These are phyloP conservation scores for Lactarius vividus DNA, from an alignment of 768 basidiomycete species.

Conservation along the genomic window DNA sequence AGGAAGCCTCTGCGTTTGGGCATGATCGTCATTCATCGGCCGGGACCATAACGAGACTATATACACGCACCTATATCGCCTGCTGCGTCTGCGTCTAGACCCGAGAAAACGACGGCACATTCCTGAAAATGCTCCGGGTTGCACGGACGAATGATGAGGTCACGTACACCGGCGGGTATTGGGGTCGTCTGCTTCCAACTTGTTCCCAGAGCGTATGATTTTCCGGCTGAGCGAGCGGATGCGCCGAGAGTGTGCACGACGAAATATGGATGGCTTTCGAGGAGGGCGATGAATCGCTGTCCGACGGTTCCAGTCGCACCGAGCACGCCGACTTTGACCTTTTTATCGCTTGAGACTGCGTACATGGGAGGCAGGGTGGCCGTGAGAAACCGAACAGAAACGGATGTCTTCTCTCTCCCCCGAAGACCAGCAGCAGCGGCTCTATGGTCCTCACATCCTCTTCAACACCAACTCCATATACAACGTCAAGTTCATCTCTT, in stretches of 20 bases:
- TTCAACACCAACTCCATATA: constrained; percentile 56
- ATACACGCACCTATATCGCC: constrained; percentile 81
- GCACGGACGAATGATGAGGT: constrained; percentile 74
- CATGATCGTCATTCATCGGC: background rate
- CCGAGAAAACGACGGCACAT: constrained; percentile 89
- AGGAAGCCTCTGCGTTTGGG: constrained; percentile 66
- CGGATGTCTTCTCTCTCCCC: constrained; percentile 34
- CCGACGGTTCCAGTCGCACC: constrained; percentile 95
- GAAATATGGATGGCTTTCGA: constrained; percentile 90
- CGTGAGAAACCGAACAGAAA: background rate
- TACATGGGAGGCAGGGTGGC: constrained; percentile 9
- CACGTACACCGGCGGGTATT: constrained; percentile 63
- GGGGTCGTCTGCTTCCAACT: constrained; percentile 86
- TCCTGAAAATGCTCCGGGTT: constrained; percentile 70
- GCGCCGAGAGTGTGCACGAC: constrained; percentile 83
- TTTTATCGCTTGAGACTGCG: constrained; percentile 27
- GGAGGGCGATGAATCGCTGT: constrained; percentile 89
- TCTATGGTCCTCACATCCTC: constrained; percentile 64
- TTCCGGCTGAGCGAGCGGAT: constrained; percentile 82
- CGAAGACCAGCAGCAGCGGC: constrained; percentile 50
- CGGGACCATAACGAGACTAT: constrained; percentile 8
- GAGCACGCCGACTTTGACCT: constrained; percentile 66
- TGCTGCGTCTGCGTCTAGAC: constrained; percentile 93
- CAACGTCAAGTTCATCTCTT: constrained; percentile 74
- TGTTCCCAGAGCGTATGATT: constrained; percentile 66